Evolutionary conservation across 345 rosid genomes (phyloP), one percentile per base, ranked within the genome.

Genomic region (Pseudoturritis turrita): DNA sequence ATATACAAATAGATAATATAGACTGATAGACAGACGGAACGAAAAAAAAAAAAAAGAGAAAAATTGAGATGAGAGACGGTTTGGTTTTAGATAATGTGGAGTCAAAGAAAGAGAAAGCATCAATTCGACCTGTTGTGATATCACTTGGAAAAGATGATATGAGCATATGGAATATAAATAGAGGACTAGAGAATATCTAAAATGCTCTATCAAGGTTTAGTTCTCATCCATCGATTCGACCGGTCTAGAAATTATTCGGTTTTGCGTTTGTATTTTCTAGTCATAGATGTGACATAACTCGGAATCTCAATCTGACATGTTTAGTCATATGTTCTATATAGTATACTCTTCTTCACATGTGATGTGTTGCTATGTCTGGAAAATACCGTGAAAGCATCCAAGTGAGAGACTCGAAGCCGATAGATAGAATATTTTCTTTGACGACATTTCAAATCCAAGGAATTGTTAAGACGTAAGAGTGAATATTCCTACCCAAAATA

Each of bases 321-420:
- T 36, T 59, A 57, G 12, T 58, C 63, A 37, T 43, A 11, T 19
- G n/a, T 61, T 60, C 65, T 28, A 28, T 45, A 10, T 57, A 35
- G 44, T 36, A 56, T 11, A 17, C 40, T 62, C 15, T 28, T 62
- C 68, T 28, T 62, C 68, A 29, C 54, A 17, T 37, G 64, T 58
- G 9, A 17, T 36, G 8, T 31, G 21, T 55, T n/a, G 9, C n/a
- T 37, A 21, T 7, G 33, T 58, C 64, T 58, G 13, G 6, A 36
- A 13, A 58, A 58, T 15, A 15, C 29, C 8, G 18, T 13, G 19
- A 22, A 59, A 59, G 14, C 10, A 39, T 23, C 8, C 21, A 60
- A 60, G 4, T 26, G 35, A 60, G 49, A 31, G 55, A 46, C 68
- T 31, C 43, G 68, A 63, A 46, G 10, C 55, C 68, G 67, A 44